Percentiles rank a stretch among this genome's conserved stretches.
Evolutionary conservation across 1,284 basidiomycete species (phyloP).

Genomic region (Cutaneotrichosporon sp.): DNA sequence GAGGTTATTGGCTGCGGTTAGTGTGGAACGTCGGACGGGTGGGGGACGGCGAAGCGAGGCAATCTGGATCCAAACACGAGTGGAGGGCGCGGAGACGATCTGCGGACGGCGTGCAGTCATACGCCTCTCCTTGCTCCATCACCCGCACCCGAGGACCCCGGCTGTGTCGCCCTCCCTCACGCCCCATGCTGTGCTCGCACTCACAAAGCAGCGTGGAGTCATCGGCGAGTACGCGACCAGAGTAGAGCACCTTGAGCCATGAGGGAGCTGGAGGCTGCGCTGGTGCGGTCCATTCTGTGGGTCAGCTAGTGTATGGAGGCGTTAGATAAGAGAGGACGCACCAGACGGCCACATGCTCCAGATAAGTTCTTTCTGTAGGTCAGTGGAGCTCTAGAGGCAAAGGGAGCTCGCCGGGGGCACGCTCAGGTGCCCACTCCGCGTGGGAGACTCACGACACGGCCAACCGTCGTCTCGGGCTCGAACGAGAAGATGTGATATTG

Average conservation of each 20-base stretch:
- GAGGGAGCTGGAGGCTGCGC: slow-evolving; percentile 71
- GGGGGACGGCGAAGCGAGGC: neutral
- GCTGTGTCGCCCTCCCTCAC: neutral
- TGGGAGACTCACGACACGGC: slow-evolving; percentile 54
- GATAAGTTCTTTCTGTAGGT: slow-evolving; percentile 66
- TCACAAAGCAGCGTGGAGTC: slow-evolving; percentile 72
- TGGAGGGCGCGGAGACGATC: neutral
- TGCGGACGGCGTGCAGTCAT: neutral
- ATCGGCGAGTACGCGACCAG: slow-evolving; percentile 80
- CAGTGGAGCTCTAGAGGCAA: neutral
- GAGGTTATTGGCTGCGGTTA: slow-evolving; percentile 41
- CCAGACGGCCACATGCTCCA: slow-evolving; percentile 82
- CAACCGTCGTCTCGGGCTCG: slow-evolving; percentile 73
- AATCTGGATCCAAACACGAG: neutral
- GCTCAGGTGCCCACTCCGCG: too few species aligned
- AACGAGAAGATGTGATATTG: slow-evolving; percentile 71
- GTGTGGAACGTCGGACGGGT: neutral
- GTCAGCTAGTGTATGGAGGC: neutral
- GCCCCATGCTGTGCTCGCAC: slow-evolving; percentile 41
- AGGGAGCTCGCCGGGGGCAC: neutral
- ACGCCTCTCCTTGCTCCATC: neutral
- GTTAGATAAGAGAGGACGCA: slow-evolving; percentile 48
- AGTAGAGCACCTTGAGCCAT: slow-evolving; percentile 73
- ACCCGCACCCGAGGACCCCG: neutral
- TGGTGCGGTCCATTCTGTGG: slow-evolving; percentile 70